These are phyloP conservation scores for Malassezia furfur DNA, from an alignment of 1,284 basidiomycete genomes.

Conservation along the genomic window DNA sequence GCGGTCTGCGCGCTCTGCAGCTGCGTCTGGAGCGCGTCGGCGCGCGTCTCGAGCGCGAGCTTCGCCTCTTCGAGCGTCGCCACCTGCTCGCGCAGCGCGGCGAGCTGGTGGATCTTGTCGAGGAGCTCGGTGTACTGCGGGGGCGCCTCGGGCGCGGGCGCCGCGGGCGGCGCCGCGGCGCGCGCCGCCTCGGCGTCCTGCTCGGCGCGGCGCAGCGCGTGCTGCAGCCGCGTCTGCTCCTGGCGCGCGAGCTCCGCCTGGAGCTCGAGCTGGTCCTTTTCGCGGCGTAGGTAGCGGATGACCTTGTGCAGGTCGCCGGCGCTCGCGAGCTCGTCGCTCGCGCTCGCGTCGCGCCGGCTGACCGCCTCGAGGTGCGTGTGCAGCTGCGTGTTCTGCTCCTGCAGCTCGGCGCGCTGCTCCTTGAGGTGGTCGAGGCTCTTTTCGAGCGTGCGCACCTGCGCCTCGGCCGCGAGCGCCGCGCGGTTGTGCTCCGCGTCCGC, in stretches of 20 bases:
- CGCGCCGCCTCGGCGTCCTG: constrained; percentile 61
- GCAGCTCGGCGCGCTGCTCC: constrained; percentile 62
- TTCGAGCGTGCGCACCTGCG: constrained; percentile 65
- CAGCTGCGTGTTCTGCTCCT: constrained; percentile 66
- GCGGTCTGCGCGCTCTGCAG: constrained; percentile 53
- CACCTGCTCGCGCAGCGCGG: constrained; percentile 77
- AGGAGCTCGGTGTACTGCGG: constrained; percentile 73
- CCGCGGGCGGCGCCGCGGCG: constrained; percentile 27
- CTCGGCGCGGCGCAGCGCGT: constrained; percentile 64
- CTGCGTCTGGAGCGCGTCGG: constrained; percentile 52
- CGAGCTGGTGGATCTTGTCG: constrained; percentile 77
- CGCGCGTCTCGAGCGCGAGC: constrained; percentile 58
- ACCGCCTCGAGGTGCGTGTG: constrained; percentile 79
- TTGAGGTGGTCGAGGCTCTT: constrained; percentile 67
- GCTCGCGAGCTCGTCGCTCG: constrained; percentile 51
- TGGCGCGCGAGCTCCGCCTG: constrained; percentile 77
- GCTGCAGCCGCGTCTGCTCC: constrained; percentile 66
- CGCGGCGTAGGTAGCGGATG: constrained; percentile 70
- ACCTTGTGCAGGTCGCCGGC: constrained; percentile 59
- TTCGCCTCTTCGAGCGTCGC: constrained; percentile 68
- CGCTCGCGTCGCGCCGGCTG: constrained; percentile 66
- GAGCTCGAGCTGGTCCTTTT: constrained; percentile 80
- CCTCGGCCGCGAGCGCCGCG: constrained; percentile 70
- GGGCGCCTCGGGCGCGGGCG: constrained; percentile 52
- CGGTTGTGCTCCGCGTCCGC: constrained; percentile 60